Percentiles rank a stretch among this genome's conserved stretches.
phyloP scores from a whole-genome alignment of 352 stramenopile species.

The Aphanomyces euteiches region DNA sequence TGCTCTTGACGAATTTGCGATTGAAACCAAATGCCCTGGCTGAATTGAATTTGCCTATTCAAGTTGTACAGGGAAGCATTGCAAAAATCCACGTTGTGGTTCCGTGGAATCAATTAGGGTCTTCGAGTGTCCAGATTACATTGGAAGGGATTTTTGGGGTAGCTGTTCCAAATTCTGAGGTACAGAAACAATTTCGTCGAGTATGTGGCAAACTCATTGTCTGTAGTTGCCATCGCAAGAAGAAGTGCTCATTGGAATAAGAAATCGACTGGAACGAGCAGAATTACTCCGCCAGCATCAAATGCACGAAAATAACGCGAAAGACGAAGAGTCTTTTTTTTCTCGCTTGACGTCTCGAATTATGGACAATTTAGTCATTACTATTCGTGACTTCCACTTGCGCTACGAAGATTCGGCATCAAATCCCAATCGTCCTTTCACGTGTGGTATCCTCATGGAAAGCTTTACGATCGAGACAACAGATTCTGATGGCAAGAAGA shows the following conservation, averaged over 20 bases:
- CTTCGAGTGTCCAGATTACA: slow-evolving; percentile 66
- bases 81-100: slow-evolving; percentile 68
- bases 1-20: slow-evolving; percentile 61
- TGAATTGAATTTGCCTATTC: slow-evolving; percentile 68
- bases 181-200: background rate
- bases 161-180: slow-evolving; percentile 55
- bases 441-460: slow-evolving; percentile 64
- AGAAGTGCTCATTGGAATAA: slow-evolving; percentile 55
- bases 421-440: slow-evolving; percentile 59
- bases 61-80: slow-evolving; percentile 56
- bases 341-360: slow-evolving; percentile 71
- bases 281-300: slow-evolving; percentile 68
- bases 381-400: slow-evolving; percentile 63
- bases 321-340: slow-evolving; percentile 76
- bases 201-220: slow-evolving; percentile 2
- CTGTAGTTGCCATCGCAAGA: slow-evolving; percentile 40
- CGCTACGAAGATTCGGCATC: slow-evolving; percentile 71
- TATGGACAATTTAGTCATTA: slow-evolving; percentile 71
- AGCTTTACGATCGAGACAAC: slow-evolving; percentile 70
- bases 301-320: slow-evolving; percentile 41
- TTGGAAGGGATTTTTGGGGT: slow-evolving; percentile 71
- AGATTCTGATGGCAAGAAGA: slow-evolving; percentile 51
- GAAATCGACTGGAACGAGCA: slow-evolving; percentile 56
- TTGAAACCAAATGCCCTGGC: slow-evolving; percentile 76
- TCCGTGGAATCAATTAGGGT: slow-evolving; percentile 81